These are phyloP conservation scores for Guadua angustifolia DNA, from an alignment of 176 grass and related monocot species.

Conservation along the genomic window DNA sequence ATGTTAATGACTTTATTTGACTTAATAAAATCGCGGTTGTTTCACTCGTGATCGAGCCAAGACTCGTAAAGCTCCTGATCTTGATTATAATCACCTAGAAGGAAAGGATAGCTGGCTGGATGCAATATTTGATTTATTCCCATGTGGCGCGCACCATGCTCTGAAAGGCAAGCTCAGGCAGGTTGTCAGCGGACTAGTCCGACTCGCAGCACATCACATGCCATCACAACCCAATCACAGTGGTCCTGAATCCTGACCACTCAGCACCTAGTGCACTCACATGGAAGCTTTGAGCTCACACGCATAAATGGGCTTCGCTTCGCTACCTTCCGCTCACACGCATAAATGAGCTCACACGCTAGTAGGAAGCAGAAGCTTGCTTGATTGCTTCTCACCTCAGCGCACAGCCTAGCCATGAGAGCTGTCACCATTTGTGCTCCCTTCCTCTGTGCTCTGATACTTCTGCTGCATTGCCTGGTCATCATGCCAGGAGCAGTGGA, in stretches of 20 bases:
- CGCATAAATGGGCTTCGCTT: background rate
- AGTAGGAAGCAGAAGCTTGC: too few species aligned
- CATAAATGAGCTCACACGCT: too few species aligned
- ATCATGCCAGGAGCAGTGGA: background rate
- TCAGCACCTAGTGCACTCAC: background rate
- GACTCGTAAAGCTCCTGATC: background rate
- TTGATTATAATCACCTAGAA: background rate
- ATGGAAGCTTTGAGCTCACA: background rate
- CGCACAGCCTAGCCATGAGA: slow-evolving; percentile 5
- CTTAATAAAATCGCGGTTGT: too few species aligned
- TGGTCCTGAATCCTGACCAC: background rate
- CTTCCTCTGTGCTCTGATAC: slow-evolving; percentile 13
- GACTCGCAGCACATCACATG: background rate
- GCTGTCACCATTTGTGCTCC: background rate
- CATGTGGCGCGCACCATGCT: slow-evolving; percentile 4
- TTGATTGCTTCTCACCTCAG: background rate
- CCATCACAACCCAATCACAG: background rate
- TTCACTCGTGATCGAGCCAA: too few species aligned
- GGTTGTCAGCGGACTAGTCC: background rate
- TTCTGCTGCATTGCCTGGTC: slow-evolving; percentile 22
- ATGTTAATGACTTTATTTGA: too few species aligned
- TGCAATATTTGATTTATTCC: background rate
- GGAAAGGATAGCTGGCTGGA: too few species aligned
- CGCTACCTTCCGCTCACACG: background rate
- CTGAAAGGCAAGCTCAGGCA: background rate